Conservation (phyloP, 192 early-diverging fungal species). For the Podila verticillata region DNA sequence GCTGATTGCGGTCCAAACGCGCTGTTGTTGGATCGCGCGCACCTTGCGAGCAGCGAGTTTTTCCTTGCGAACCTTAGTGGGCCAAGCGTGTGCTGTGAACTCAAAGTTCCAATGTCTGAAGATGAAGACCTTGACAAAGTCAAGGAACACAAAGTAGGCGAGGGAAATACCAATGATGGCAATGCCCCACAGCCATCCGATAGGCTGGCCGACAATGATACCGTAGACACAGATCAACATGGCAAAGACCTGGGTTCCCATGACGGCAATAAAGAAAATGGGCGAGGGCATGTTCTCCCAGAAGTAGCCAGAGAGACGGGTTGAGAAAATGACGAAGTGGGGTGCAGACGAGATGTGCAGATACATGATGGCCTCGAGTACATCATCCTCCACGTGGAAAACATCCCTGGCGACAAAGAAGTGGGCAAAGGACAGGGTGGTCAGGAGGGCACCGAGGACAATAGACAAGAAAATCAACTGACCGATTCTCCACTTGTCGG, state of each 20-base stretch:
- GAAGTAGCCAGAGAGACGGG: constrained; percentile 85
- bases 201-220: constrained; percentile 68
- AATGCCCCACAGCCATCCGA: constrained; percentile 82
- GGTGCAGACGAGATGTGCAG: constrained; percentile 91
- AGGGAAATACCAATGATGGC: constrained; percentile 79
- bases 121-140: constrained; percentile 89
- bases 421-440: constrained; percentile 81
- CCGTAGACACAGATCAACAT: constrained; percentile 82
- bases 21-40: constrained; percentile 56
- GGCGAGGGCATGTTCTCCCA: constrained; percentile 87
- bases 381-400: constrained; percentile 58
- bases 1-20: constrained; percentile 48
- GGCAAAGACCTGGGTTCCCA: constrained; percentile 93
- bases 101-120: constrained; percentile 92
- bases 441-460: constrained; percentile 80
- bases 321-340: constrained; percentile 97
- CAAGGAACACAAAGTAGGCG: constrained; percentile 84
- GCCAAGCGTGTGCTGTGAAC: constrained; percentile 86
- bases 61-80: constrained; percentile 68
- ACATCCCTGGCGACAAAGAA: constrained; percentile 84
- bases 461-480: constrained; percentile 87
- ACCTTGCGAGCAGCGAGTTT: constrained; percentile 69
- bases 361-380: constrained; percentile 93
- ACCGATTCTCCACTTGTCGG: constrained; percentile 97
- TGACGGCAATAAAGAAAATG: constrained; percentile 84